These are phyloP conservation scores for Onygenales sp. DNA, from an alignment of 2,329 filamentous ascomycete genomes.

Conservation along the genomic window DNA sequence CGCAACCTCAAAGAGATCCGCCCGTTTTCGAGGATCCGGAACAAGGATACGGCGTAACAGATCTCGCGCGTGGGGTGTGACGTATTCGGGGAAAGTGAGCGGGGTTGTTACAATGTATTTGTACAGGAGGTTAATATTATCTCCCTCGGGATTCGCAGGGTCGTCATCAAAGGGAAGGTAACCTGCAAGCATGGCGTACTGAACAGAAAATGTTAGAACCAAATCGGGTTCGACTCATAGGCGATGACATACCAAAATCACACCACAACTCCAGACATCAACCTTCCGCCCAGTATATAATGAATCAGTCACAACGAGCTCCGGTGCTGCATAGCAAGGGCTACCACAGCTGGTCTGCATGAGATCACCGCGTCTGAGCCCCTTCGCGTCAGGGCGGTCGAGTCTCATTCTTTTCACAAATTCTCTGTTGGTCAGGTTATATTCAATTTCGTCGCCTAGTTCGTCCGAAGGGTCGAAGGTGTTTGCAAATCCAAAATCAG, in stretches of 20 bases:
- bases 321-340: conserved; percentile 93
- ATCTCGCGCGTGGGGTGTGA: conserved; percentile 91
- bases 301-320: conserved; percentile 94
- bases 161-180: conserved; percentile 98
- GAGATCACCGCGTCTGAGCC: conserved; percentile 75
- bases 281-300: conserved; percentile 96
- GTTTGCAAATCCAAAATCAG: conserved; percentile 97
- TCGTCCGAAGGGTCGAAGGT: conserved; percentile 88
- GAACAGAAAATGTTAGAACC: conserved; percentile 10
- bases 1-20: conserved; percentile 93
- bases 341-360: conserved; percentile 99
- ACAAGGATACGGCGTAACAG: conserved; percentile 87
- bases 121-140: conserved; percentile 98
- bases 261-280: conserved; percentile 98
- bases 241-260: conserved; percentile 58
- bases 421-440: conserved; percentile 76
- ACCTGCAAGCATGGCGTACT: conserved; percentile 98
- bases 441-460: conserved; percentile 79
- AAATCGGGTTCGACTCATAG: conserved; percentile 3
- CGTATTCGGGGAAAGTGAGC: conserved; percentile 96
- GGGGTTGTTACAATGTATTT: conserved; percentile 98
- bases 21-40: conserved; percentile 86
- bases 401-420: conserved; percentile 80
- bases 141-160: conserved; percentile 93
- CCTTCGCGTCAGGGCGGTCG: conserved; percentile 66